These are phyloP conservation scores for Cryptococcus maquisensis DNA, from an alignment of 1,284 basidiomycete species.

Conservation along the genomic window DNA sequence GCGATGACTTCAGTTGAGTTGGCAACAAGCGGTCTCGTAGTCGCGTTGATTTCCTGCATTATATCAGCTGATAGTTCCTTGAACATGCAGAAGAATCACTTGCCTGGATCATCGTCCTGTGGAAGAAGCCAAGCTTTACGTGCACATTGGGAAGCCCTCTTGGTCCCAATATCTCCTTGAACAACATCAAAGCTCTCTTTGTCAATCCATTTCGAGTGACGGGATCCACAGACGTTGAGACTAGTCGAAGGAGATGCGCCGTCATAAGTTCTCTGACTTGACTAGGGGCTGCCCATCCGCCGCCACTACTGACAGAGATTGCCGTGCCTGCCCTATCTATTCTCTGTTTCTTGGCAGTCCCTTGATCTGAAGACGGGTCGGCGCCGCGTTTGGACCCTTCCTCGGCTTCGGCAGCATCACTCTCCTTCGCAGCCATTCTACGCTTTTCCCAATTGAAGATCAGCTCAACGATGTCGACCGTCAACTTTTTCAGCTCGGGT, in stretches of 20 bases:
- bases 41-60: conserved; percentile 66
- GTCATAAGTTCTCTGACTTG: conserved; percentile 83
- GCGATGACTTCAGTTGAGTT: conserved; percentile 87
- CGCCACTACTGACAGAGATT: conserved; percentile 40
- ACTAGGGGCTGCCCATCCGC: conserved; percentile 69
- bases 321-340: conserved; percentile 51
- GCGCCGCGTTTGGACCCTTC: conserved; percentile 29
- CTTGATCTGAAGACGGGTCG: conserved; percentile 22
- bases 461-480: conserved; percentile 77
- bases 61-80: conserved; percentile 7
- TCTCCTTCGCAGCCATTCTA: conserved; percentile 51
- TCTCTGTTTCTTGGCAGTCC: conserved; percentile 49
- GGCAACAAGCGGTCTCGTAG: conserved; percentile 64
- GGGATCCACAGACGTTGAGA: conserved; percentile 67
- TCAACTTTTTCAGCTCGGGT: conserved; percentile 74
- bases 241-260: conserved; percentile 86
- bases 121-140: conserved; percentile 85
- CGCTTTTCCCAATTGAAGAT: conserved; percentile 81
- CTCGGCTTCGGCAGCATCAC: conserved; percentile 48
- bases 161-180: conserved; percentile 74
- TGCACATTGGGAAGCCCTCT: conserved; percentile 90
- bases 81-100: conserved; percentile 22
- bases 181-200: conserved; percentile 71
- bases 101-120: conserved; percentile 74
- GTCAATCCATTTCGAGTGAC: conserved; percentile 62